Evolutionary conservation across 768 basidiomycete genomes (phyloP), one percentile per base, ranked within the genome.

Genomic region (Kwoniella bestiolae): DNA sequence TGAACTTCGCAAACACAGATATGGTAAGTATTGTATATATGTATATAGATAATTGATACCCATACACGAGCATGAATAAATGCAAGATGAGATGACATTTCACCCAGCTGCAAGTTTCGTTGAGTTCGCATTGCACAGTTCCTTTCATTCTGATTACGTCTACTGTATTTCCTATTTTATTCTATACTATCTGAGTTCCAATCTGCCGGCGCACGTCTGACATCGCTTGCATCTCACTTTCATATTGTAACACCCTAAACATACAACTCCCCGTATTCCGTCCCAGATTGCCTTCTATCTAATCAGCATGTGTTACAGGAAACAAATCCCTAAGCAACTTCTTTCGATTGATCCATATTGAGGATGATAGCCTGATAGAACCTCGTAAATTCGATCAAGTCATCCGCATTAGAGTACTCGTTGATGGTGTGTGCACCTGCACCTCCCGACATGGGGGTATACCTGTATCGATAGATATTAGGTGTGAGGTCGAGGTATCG

Each of bases 361-460:
- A 78, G 50, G 52, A 78, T 78, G 67, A 78, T 68, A n/a, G 72
- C 71, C 59, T 75, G 71, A 50, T 76, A 76, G 35, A 74, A 78
- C 45, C 76, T 65, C 1, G 71, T 69, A 26, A 69, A 72, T 50
- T 78, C 76, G 53, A 78, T 66, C 32, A 78, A n/a, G 31, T 72
- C 68, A 26, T 75, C 68, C 28, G 73, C 74, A 14, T 41, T 71
- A 45, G 67, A 46, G 41, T 53, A 65, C 62, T 82, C 82, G 65
- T 83, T 78, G 45, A 82, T 79, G 0, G 82, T 83, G 68, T 83
- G 82, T 18, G 73, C 73, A 56, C 79, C 73, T 23, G 63, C 57
- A 56, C 58, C 9, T 25, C 51, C 57, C 71, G 57, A n/a, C 60
- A 38, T 9, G 72, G 74, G 21, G 80, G 81, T 2, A 75, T 75